Base-by-base conservation (phyloP, 208 protist species). In the Crithidia fasciculata region DNA sequence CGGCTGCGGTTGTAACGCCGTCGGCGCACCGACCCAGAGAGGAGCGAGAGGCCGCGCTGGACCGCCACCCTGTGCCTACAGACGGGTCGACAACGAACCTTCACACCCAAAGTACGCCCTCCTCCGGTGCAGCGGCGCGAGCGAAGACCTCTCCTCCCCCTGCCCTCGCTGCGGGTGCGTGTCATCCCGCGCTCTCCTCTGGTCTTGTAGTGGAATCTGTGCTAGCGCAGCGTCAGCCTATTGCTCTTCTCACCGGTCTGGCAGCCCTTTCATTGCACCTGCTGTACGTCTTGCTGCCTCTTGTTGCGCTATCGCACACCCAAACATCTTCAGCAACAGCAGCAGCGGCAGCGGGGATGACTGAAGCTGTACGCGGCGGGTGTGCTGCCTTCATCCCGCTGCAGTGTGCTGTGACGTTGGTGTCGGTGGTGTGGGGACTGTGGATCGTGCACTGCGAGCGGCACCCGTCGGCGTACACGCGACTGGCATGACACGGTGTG, bases 321-420 rank as follows among this genome's bases (percentile, higher is more conserved):
- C 28, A 28, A 28, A 28, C 0, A 28, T 28, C 28, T 28, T 28
- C 28, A 28, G 28, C 28, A 28, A 28, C 28, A 28, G 28, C 28
- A 28, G 28, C 28, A 28, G 28, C 28, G 28, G 28, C 28, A 28
- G 28, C 28, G 28, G 28, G 28, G 28, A 28, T 28, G 28, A 1
- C 28, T 1, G 28, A 1, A 28, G 28, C 28, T 28, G 28, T 28
- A 28, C 45, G 39, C 15, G 50, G 74, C 18, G 84, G 83, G 19
- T 95, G 90, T 69, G 44, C 83, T 5, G 76, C 79, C 41, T 76
- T 78, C 53, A 58, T 92, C 15, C 81, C 80, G 8, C 66, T 90
- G 69, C 87, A 95, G 70, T 72, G 82, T 39, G 50, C 74, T 15
- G 57, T 91, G 36, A 88, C 86, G 36, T 10, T 76, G 0, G 74